These are phyloP conservation scores for Omphalotus olearius DNA, from an alignment of 1,284 basidiomycete genomes.

Conservation along the genomic window DNA sequence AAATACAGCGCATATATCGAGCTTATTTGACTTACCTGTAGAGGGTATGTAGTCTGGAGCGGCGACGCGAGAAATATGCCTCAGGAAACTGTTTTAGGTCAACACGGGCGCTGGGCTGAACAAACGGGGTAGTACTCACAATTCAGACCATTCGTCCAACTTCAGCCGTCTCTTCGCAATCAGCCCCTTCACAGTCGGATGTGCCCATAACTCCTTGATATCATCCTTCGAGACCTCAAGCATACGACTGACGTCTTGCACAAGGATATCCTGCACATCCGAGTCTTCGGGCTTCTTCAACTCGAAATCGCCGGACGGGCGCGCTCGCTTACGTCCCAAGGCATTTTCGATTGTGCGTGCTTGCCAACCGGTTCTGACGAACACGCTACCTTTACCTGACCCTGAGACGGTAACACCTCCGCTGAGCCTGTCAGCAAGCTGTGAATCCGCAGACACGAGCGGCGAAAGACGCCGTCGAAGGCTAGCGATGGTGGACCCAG, in stretches of 20 bases:
- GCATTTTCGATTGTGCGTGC: constrained; percentile 54
- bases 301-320: constrained; percentile 24
- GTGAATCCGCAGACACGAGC: constrained; percentile 55
- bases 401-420: constrained; percentile 68
- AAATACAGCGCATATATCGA: constrained; percentile 28
- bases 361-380: constrained; percentile 78
- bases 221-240: constrained; percentile 56
- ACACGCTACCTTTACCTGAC: constrained; percentile 67
- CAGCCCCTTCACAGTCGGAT: constrained; percentile 61
- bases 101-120: constrained; percentile 13
- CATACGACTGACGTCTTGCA: constrained; percentile 56
- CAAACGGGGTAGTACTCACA: constrained; percentile 45
- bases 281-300: constrained; percentile 29
- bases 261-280: constrained; percentile 44
- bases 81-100: constrained; percentile 54
- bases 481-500: constrained; percentile 33
- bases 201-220: constrained; percentile 64
- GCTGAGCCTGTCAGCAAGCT: constrained; percentile 65
- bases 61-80: constrained; percentile 66
- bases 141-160: constrained; percentile 80
- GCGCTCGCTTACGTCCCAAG: constrained; percentile 31
- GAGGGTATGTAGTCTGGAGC: constrained; percentile 65
- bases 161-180: constrained; percentile 66
- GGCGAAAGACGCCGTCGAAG: constrained; percentile 57
- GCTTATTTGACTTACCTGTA: constrained; percentile 42